Base-by-base conservation (phyloP, 768 basidiomycete genomes). In the Boletus sp. region DNA sequence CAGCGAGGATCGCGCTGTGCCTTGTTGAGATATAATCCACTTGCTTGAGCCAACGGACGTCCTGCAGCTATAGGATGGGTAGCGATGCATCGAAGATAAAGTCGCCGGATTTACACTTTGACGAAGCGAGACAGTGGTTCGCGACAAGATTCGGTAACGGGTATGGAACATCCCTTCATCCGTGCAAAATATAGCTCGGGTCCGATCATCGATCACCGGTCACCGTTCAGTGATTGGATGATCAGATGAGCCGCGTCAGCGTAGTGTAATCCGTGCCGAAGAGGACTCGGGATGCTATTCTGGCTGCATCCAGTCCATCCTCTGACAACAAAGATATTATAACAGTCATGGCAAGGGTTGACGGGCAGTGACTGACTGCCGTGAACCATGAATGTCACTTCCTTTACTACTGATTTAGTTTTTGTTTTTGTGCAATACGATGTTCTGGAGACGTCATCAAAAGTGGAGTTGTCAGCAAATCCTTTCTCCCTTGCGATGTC, bases 381-480 rank as follows among this genome's bases (percentile, higher is more conserved):
- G 62, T 86, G 85, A 5, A 86, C 76, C 47, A 87, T n/a, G n/a
- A n/a, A n/a, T n/a, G n/a, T n/a, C n/a, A n/a, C n/a, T n/a, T n/a
- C n/a, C n/a, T n/a, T n/a, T n/a, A n/a, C n/a, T n/a, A n/a, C n/a
- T n/a, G n/a, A n/a, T n/a, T n/a, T n/a, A n/a, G n/a, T n/a, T n/a
- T n/a, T n/a, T n/a, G n/a, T n/a, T n/a, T n/a, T n/a, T n/a, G n/a
- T n/a, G n/a, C n/a, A n/a, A n/a, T n/a, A n/a, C n/a, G n/a, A n/a
- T n/a, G n/a, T n/a, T n/a, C n/a, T n/a, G n/a, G n/a, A n/a, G 90
- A 79, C 1, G 92, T 95, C 11, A 93, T 95, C 40, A 99, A 78
- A 28, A 99, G 77, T n/a, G 95, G 96, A 3, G 95, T 94, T 0
- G 96, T 98, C 47, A 99, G 94, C 96, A 68, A 82, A 96, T 8